Evolutionary conservation across 169 alveolate genomes (phyloP).

Genomic region (Ichthyophthirius multifiliis): DNA sequence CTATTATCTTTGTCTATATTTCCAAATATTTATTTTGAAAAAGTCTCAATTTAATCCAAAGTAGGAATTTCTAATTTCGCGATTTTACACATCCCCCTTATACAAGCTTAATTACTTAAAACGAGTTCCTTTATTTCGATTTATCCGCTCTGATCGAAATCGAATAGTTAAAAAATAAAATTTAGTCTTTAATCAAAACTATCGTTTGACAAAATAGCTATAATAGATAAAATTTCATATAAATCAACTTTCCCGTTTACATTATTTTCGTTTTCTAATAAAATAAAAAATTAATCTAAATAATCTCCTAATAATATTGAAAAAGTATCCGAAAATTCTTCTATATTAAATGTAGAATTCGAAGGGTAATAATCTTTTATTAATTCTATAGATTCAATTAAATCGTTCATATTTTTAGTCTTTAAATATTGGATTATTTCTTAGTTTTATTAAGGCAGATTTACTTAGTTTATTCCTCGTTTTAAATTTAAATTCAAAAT

Average conservation of each 20-base stretch:
- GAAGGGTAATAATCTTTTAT: conserved; percentile 29
- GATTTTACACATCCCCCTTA: conserved; percentile 38
- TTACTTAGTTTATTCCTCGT: too few species aligned
- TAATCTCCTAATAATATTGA: conserved; percentile 11
- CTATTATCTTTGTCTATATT: conserved; percentile 30
- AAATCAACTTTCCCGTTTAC: conserved; percentile 31
- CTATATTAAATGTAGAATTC: conserved; percentile 1
- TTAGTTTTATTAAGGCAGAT: too few species aligned
- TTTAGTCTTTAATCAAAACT: conserved; percentile 11
- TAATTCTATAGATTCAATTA: background rate
- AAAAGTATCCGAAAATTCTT: conserved; percentile 31
- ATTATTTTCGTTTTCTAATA: conserved; percentile 26
- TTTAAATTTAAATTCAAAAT: too few species aligned
- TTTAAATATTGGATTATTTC: background rate
- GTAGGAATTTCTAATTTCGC: conserved; percentile 26
- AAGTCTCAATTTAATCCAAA: conserved; percentile 17
- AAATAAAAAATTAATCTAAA: conserved; percentile 13
- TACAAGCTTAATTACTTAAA: conserved; percentile 21
- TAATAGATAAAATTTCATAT: conserved; percentile 33
- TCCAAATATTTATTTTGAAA: conserved; percentile 9
- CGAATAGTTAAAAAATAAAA: conserved; percentile 27
- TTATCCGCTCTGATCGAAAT: conserved; percentile 24
- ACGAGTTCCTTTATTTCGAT: conserved; percentile 23
- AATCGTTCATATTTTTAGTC: background rate
- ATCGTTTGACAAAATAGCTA: conserved; percentile 13